phyloP scores from a whole-genome alignment of 345 rosid genomes.

The Clausena lansium region DNA sequence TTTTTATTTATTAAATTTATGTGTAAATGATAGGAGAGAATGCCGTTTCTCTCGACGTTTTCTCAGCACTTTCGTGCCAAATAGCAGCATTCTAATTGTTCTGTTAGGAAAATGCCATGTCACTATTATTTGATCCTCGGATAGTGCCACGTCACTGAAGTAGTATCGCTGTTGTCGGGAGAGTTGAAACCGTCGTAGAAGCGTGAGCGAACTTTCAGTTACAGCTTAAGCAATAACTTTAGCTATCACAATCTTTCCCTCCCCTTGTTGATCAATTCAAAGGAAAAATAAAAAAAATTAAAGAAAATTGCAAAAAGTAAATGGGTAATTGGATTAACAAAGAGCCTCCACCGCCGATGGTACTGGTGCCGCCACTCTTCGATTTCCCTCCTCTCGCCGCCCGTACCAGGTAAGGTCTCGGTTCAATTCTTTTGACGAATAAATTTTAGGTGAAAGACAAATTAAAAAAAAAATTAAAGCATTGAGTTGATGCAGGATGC shows the following conservation, averaged over 20 bases:
- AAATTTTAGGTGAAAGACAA: background rate
- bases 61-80: no score
- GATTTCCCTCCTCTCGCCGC: constrained; percentile 92
- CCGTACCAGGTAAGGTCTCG: constrained; percentile 81
- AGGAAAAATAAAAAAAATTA: background rate
- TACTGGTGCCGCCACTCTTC: constrained; percentile 87
- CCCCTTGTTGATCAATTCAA: background rate
- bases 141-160: constrained; percentile 20
- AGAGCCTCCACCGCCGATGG: constrained; percentile 81
- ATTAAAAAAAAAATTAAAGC: background rate
- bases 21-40: no score
- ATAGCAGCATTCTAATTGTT: no score
- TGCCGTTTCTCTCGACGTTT: no score
- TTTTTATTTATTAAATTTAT: no score
- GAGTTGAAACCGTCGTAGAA: constrained; percentile 16
- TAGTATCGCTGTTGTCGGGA: background rate
- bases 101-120: background rate
- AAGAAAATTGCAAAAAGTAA: background rate
- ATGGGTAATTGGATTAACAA: constrained; percentile 66
- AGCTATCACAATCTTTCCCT: background rate
- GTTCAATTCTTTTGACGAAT: background rate
- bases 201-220: constrained; percentile 10
- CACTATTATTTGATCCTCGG: no score
- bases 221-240: background rate
- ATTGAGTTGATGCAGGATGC: constrained; percentile 58